These are phyloP conservation scores for Gymnopus androsaceus DNA, from an alignment of 1,284 basidiomycete genomes.

Conservation along the genomic window DNA sequence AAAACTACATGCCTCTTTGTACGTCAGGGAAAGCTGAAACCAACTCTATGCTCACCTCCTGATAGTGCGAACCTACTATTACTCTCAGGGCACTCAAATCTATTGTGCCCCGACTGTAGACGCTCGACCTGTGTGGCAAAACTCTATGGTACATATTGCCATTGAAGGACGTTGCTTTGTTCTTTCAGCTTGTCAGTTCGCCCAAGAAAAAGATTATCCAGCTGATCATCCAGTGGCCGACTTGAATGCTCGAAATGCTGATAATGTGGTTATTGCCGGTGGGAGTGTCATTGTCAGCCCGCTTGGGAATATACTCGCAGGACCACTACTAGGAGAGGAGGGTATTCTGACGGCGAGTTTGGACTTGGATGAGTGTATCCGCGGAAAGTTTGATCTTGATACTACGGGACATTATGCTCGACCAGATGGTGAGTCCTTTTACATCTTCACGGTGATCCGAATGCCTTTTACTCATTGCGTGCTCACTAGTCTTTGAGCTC, in stretches of 20 bases:
- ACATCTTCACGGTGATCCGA: neutral
- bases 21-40: slow-evolving; percentile 21
- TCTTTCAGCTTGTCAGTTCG: slow-evolving; percentile 65
- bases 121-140: slow-evolving; percentile 61
- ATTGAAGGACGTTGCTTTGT: slow-evolving; percentile 80
- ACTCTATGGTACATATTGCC: slow-evolving; percentile 73
- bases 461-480: neutral
- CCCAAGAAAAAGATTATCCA: slow-evolving; percentile 64
- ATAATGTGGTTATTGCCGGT: slow-evolving; percentile 67
- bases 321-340: slow-evolving; percentile 62
- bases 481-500: slow-evolving; percentile 14
- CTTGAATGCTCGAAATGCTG: slow-evolving; percentile 39
- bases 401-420: slow-evolving; percentile 70
- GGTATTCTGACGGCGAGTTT: slow-evolving; percentile 68
- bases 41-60: neutral
- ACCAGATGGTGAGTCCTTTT: slow-evolving; percentile 52
- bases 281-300: slow-evolving; percentile 72
- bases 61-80: slow-evolving; percentile 61
- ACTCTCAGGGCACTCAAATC: slow-evolving; percentile 61
- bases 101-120: slow-evolving; percentile 78
- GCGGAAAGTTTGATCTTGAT: slow-evolving; percentile 77
- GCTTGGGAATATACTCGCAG: slow-evolving; percentile 67
- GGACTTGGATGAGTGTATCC: slow-evolving; percentile 58
- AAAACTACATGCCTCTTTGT: slow-evolving; percentile 79
- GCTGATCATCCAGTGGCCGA: slow-evolving; percentile 51